Percentiles rank a stretch among this genome's conserved stretches.
Evolutionary conservation across 2,329 filamentous ascomycete genomes (phyloP).

Genomic region (Fusarium sp.): DNA sequence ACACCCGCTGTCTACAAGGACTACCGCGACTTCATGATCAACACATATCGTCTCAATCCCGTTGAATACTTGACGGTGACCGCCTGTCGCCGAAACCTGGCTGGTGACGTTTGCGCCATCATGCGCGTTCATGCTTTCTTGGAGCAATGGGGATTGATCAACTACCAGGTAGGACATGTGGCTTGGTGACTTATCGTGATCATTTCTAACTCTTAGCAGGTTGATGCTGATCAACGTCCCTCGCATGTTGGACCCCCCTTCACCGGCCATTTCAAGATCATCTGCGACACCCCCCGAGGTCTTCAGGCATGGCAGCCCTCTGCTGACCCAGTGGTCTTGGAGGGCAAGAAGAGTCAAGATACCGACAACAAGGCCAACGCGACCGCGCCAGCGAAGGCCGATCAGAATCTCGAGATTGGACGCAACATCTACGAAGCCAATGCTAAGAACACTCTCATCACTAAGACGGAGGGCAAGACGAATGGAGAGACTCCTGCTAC

Average conservation of each 20-base stretch:
- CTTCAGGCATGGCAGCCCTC: conserved; percentile 95
- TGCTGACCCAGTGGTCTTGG: conserved; percentile 75
- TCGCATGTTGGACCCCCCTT: conserved; percentile 97
- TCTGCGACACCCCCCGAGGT: conserved; percentile 93
- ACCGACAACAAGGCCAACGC: conserved; percentile 81
- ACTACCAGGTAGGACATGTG: conserved; percentile 82
- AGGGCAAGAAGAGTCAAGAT: conserved; percentile 70
- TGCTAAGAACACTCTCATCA: conserved; percentile 80
- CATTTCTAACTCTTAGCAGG: conserved; percentile 65
- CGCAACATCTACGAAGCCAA: conserved; percentile 96
- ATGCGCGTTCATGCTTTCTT: conserved; percentile 99
- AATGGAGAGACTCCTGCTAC: conserved; percentile 78
- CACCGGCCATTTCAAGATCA: conserved; percentile 96
- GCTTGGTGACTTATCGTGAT: neutral
- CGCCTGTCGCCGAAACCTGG: conserved; percentile 92
- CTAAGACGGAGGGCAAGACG: conserved; percentile 75
- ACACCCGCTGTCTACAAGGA: conserved; percentile 98
- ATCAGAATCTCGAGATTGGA: conserved; percentile 91
- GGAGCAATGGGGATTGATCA: conserved; percentile 98
- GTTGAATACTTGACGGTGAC: conserved; percentile 97
- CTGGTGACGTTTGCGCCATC: conserved; percentile 97
- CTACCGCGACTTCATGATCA: conserved; percentile 99
- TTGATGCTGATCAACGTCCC: conserved; percentile 93
- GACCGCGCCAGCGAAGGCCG: conserved; percentile 76
- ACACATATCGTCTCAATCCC: conserved; percentile 96